phyloP scores from a whole-genome alignment of 208 protist genomes.

The Acanthamoeba royreba region DNA sequence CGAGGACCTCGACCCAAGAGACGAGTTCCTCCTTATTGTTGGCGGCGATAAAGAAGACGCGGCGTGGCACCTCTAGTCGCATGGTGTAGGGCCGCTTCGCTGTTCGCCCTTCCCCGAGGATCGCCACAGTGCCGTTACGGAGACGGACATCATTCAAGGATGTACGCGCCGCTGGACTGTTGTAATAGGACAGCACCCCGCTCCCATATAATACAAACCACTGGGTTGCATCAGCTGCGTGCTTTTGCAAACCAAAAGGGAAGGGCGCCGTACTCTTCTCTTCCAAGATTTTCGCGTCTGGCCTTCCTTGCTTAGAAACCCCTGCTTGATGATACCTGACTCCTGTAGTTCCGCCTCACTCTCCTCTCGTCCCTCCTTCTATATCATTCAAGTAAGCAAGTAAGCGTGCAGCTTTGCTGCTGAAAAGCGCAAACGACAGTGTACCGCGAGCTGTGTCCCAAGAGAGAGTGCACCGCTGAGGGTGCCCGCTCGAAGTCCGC shows the following conservation, averaged over 20 bases:
- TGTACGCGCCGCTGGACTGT: not conserved
- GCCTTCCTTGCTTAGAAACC: conserved; percentile 5
- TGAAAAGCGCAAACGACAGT: not conserved
- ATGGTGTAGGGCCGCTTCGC: not conserved
- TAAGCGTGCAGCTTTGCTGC: not conserved
- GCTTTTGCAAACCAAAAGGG: not conserved
- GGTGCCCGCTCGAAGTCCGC: not conserved
- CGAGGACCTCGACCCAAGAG: not conserved
- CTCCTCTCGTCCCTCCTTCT: not conserved
- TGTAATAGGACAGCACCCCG: not conserved
- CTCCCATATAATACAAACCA: not conserved
- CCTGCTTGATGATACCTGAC: not conserved
- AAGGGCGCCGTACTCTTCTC: not conserved
- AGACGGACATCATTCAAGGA: not conserved
- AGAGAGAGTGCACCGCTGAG: not conserved
- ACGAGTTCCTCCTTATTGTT: not conserved
- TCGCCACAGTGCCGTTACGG: not conserved
- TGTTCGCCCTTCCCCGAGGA: no score
- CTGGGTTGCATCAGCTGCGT: not conserved
- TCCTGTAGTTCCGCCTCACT: not conserved
- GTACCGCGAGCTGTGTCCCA: not conserved
- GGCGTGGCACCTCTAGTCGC: not conserved
- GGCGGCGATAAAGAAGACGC: not conserved
- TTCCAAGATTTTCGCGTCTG: not conserved
- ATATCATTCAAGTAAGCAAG: not conserved